Conservation (phyloP, 352 stramenopile species). For the Thalassiosira mediterranea region DNA sequence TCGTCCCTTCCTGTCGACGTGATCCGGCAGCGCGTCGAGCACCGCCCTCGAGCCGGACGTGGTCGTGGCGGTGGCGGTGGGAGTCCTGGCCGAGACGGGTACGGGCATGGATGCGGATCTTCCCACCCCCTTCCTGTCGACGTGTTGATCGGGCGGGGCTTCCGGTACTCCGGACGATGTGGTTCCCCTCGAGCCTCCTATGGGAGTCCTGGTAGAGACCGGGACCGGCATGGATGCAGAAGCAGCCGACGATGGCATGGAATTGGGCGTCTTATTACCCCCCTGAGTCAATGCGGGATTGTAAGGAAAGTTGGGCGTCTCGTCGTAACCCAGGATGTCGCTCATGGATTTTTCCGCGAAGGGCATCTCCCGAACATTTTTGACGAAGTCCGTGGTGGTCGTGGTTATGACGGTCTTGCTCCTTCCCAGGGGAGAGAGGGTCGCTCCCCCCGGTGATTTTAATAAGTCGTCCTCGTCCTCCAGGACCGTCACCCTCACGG, state of each 20-base stretch:
- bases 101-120: too few relatives aligned
- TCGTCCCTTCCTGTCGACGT: conserved; percentile 31
- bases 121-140: too few relatives aligned
- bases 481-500: conserved; percentile 2
- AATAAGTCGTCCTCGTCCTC: conserved; percentile 6
- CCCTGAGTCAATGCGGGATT: too few relatives aligned
- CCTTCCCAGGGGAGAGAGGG: neutral
- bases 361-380: neutral
- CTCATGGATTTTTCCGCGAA: too few relatives aligned
- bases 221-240: too few relatives aligned
- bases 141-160: neutral
- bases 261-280: too few relatives aligned
- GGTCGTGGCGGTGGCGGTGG: neutral
- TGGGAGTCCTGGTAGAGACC: too few relatives aligned
- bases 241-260: too few relatives aligned
- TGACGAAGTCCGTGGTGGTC: neutral
- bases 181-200: too few relatives aligned
- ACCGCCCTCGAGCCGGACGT: neutral
- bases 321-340: too few relatives aligned
- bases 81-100: neutral
- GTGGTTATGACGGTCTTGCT: neutral
- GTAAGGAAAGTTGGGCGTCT: too few relatives aligned
- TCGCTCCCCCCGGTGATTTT: too few relatives aligned
- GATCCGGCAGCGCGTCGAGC: neutral
- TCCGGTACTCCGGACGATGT: neutral